Evolutionary conservation across 2,329 filamentous ascomycete genomes (phyloP), one percentile per base, ranked within the genome.

Genomic region (Beauveria sp.): DNA sequence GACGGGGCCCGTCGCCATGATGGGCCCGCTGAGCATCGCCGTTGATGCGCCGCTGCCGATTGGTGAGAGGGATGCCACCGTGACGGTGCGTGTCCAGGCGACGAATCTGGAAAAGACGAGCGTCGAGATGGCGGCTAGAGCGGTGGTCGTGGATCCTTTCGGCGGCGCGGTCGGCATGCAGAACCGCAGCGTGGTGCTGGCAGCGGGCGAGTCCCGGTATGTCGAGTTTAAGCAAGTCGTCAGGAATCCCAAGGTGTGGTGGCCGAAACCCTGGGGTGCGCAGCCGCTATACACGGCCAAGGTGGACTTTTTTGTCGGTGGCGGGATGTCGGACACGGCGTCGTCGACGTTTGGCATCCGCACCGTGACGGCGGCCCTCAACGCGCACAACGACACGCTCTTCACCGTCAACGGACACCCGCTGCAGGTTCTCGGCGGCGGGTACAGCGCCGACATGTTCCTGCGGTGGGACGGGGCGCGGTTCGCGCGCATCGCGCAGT

Each of bases 391-490:
- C 58, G 84, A 87, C 65, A 82, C 77, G 0, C 69, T 76, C 0
- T 87, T 86, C 67, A 73, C 66, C 16, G 71, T 88, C 64, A 88
- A 88, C 61, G 79, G 76, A 0, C 64, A 79, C 3, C 79, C 78
- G 0, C 87, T 88, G 68, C 82, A 84, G 61, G 83, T 87, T 3
- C 67, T 84, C 1, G 85, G 85, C 2, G 83, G 76, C 1, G 85
- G 85, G 0, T 87, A 87, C 64, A 75, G 80, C 0, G 76, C 84
- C 0, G 84, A 87, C 67, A 80, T 87, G 61, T 87, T 87, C 68
- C 70, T 87, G 5, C 80, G 84, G 6, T 87, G 82, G 72, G 77
- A 84, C 61, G 55, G 68, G 2, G 62, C 73, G 1, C 78, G 79
- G 28, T 77, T 86, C 37, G 71, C 70, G 16, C 67, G 71, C 0